A percentile compares a stretch with the other conserved stretches of the same genome.
These are phyloP conservation scores for Chamaecrista fasciculata DNA, from an alignment of 306 rosid species.

Conservation along the genomic window DNA sequence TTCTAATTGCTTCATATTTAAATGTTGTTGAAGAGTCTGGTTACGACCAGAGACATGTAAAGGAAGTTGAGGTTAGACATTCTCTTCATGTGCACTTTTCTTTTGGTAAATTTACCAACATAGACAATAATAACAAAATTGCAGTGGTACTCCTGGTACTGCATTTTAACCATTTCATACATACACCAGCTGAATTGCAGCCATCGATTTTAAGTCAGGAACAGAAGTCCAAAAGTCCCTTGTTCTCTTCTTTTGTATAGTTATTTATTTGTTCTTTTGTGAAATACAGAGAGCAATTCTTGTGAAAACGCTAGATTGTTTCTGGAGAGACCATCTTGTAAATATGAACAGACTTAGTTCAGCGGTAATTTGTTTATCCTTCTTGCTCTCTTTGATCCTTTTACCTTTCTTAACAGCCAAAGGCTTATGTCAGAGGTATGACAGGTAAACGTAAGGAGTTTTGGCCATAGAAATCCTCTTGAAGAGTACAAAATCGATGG, in stretches of 20 bases:
- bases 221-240: constrained; percentile 2
- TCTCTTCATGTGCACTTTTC: constrained; percentile 23
- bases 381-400: constrained; percentile 20
- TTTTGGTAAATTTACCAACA: constrained; percentile 6
- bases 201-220: constrained; percentile 16
- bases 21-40: constrained; percentile 82
- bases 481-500: constrained; percentile 98
- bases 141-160: constrained; percentile 10
- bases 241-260: background rate
- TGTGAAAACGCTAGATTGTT: constrained; percentile 88
- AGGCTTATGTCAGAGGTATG: constrained; percentile 41
- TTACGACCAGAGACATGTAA: constrained; percentile 67
- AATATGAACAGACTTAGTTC: constrained; percentile 97
- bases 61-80: constrained; percentile 82
- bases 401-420: constrained; percentile 20
- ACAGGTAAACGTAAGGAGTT: constrained; percentile 93
- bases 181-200: constrained; percentile 16
- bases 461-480: constrained; percentile 96
- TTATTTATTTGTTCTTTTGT: constrained; percentile 1
- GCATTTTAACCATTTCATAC: constrained; percentile 22
- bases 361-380: constrained; percentile 65
- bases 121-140: constrained; percentile 22
- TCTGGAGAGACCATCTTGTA: constrained; percentile 98
- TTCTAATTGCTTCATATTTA: constrained; percentile 82
- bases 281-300: constrained; percentile 82